Base-by-base conservation (phyloP, 1,284 basidiomycete genomes). In the Microbotryum silenes-acaulis region DNA sequence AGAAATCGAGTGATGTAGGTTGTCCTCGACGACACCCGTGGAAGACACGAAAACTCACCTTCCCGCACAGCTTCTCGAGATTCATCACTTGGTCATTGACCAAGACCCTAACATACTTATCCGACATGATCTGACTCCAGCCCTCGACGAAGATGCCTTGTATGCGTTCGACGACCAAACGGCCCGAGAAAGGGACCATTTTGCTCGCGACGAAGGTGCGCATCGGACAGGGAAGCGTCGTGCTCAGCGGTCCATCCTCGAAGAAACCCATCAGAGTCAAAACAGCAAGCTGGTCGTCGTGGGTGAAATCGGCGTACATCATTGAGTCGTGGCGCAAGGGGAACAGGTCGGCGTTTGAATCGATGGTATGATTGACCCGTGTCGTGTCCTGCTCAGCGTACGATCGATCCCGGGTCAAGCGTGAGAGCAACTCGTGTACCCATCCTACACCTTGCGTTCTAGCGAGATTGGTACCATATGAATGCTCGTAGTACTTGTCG, bases 361-460 rank as follows among this genome's bases (percentile, higher is more conserved):
- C 84, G 37, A 92, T 80, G 0, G 89, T 92, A 20, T 75, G 74
- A 16, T 42, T 42, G 37, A 54, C 59, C 37, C 86, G 85, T 0
- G 89, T 91, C 57, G 78, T 71, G 74, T 91, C 88, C 31, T 72
- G 73, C 6, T 87, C 84, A 0, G 81, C 51, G 33, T 46, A 61
- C 21, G 3, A 9, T 20, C 33, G 79, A 18, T 75, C 73, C 16
- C 79, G 78, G 0, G 83, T 86, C 33, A 91, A 79, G 20, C 89
- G 82, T 1, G 88, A 86, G 21, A 91, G 76, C 44, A 92, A 82
- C 74, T 91, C 89, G 73, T 89, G 90, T 69, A 88, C 77, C 72
- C 86, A 91, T 5, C 89, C 89, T 6, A 90, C 85, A 42, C 37
- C 37, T 16, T 42, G 37, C 16, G 37, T 16, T 42, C 37, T 1